Conservation (phyloP, 352 stramenopile genomes). For the Phytophthora ramorum region DNA sequence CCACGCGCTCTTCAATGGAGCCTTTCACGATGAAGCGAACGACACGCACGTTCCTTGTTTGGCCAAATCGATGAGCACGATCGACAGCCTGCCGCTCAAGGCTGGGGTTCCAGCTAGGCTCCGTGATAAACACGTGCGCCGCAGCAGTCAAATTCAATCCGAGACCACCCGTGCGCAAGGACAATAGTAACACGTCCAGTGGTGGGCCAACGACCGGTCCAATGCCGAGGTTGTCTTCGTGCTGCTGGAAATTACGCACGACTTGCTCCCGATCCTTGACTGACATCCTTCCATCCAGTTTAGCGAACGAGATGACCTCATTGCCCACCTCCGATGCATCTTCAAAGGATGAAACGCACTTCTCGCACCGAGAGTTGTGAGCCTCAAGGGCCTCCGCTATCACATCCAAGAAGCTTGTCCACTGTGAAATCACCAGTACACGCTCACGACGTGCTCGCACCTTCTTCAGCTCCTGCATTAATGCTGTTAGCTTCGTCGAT, state of each 20-base stretch:
- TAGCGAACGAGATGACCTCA: constrained; percentile 48
- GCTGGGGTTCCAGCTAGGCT: constrained; percentile 93
- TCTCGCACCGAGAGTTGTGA: constrained; percentile 39
- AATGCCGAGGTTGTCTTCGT: constrained; percentile 30
- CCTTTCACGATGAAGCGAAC: constrained; percentile 88
- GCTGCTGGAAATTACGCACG: constrained; percentile 65
- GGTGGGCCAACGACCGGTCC: constrained; percentile 27
- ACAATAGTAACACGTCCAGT: constrained; percentile 90
- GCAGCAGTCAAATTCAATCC: constrained; percentile 94
- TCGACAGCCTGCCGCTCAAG: constrained; percentile 92
- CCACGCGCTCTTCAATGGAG: constrained; percentile 92
- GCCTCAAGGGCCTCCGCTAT: constrained; percentile 56
- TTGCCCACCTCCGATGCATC: constrained; percentile 7
- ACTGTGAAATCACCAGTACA: constrained; percentile 90
- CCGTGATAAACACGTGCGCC: constrained; percentile 94
- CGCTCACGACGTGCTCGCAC: constrained; percentile 59
- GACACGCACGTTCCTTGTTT: constrained; percentile 73
- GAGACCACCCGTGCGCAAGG: constrained; percentile 86
- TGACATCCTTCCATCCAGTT: constrained; percentile 69
- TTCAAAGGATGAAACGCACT: constrained; percentile 25
- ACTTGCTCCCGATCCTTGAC: constrained; percentile 68
- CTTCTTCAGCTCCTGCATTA: constrained; percentile 59
- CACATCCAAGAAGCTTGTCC: constrained; percentile 86
- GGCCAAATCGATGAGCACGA: constrained; percentile 89
- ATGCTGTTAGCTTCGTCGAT: constrained; percentile 70